Conservation (phyloP, 208 protist genomes). For the Borovskyia barvae region DNA sequence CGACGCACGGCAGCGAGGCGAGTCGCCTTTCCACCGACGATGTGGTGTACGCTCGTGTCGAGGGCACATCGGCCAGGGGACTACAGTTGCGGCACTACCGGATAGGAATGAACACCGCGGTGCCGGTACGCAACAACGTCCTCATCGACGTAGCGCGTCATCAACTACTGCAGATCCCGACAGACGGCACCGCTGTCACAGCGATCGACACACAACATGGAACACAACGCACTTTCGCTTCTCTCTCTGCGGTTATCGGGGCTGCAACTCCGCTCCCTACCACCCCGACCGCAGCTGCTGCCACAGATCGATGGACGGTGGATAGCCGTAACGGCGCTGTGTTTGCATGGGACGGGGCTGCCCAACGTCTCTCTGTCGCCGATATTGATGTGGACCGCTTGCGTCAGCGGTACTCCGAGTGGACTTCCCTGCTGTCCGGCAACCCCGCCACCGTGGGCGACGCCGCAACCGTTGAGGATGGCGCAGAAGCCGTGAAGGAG, state of each 20-base stretch:
- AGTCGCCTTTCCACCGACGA: not conserved
- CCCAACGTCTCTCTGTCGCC: conserved; percentile 37
- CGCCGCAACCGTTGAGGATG: conserved; percentile 19
- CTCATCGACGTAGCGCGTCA: conserved; percentile 36
- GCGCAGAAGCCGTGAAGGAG: conserved; percentile 26
- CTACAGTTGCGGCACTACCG: conserved; percentile 26
- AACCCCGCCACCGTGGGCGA: conserved; percentile 37
- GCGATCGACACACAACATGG: conserved; percentile 19
- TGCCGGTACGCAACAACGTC: not conserved
- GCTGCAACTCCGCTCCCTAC: not conserved
- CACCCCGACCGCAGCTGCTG: not conserved
- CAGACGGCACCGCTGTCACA: conserved; percentile 5
- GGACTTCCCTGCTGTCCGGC: conserved; percentile 53
- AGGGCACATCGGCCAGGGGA: conserved; percentile 4
- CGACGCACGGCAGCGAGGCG: not conserved
- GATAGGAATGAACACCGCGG: not conserved
- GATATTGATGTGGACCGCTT: conserved; percentile 57
- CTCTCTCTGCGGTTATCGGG: not conserved
- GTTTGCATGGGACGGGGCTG: conserved; percentile 26
- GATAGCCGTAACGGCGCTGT: conserved; percentile 20
- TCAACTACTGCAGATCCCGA: conserved; percentile 25
- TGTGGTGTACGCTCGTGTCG: conserved; percentile 24
- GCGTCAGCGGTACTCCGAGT: conserved; percentile 57
- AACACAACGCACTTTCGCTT: conserved; percentile 14
- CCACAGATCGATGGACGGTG: conserved; percentile 3